Conservation (phyloP, 352 stramenopile genomes). For the Phytophthora pseudosyringae region DNA sequence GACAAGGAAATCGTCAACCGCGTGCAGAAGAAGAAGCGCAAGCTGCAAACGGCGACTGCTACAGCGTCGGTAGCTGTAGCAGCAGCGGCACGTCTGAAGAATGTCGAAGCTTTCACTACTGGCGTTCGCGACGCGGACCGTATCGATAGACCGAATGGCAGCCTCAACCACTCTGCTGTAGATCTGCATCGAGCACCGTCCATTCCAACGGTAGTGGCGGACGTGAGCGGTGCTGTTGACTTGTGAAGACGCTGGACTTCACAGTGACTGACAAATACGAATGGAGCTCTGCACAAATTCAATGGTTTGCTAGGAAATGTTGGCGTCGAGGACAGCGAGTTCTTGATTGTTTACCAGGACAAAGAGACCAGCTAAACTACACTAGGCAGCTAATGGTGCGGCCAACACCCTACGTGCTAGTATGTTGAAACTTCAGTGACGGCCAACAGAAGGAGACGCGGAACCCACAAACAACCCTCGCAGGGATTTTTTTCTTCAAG, state of each 20-base stretch:
- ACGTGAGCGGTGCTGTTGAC: conserved; percentile 40
- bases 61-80: conserved; percentile 4
- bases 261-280: neutral
- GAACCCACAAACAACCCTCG: neutral
- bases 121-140: conserved; percentile 1
- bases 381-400: neutral
- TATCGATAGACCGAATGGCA: conserved; percentile 21
- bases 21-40: conserved; percentile 73
- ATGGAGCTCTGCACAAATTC: neutral
- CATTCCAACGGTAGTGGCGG: conserved; percentile 35
- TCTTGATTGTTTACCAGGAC: conserved; percentile 41
- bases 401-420: neutral
- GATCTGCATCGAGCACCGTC: conserved; percentile 30
- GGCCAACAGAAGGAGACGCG: conserved; percentile 12
- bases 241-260: conserved; percentile 15
- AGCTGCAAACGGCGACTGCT: conserved; percentile 35
- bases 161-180: conserved; percentile 9
- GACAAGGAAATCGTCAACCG: conserved; percentile 79
- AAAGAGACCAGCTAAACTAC: conserved; percentile 16
- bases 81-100: conserved; percentile 16
- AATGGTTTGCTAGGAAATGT: conserved; percentile 1
- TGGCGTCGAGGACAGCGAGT: conserved; percentile 11
- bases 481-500: conserved; percentile 2
- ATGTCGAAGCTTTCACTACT: conserved; percentile 5
- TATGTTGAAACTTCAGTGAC: conserved; percentile 16